Conservation (phyloP, 2,329 filamentous ascomycete genomes). For the Colletotrichum lindemuthianum region DNA sequence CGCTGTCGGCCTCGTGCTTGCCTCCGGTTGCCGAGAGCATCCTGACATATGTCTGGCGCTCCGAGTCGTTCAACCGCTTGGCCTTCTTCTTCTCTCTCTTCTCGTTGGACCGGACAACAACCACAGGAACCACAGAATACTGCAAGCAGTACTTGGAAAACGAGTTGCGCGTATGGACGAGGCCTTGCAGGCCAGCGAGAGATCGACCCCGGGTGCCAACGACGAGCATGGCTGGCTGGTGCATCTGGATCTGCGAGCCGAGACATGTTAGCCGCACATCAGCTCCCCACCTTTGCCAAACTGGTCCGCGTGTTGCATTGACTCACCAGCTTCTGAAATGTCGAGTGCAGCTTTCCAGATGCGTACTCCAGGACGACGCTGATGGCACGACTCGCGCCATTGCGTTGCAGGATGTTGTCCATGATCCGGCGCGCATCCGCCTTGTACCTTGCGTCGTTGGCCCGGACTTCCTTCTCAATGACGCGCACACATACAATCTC, state of each 20-base stretch:
- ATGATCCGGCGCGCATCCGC: slow-evolving; percentile 80
- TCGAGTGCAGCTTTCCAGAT: slow-evolving; percentile 88
- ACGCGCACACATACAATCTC: slow-evolving; percentile 92
- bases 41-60: slow-evolving; percentile 78
- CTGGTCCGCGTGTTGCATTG: not conserved
- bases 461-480: slow-evolving; percentile 71
- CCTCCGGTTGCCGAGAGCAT: slow-evolving; percentile 75
- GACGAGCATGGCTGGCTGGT: slow-evolving; percentile 90
- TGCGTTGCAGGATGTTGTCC: slow-evolving; percentile 81
- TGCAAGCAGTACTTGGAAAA: slow-evolving; percentile 96
- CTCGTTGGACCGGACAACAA: slow-evolving; percentile 87
- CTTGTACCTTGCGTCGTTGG: slow-evolving; percentile 62
- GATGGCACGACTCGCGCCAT: slow-evolving; percentile 81
- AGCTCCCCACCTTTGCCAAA: not conserved
- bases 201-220: slow-evolving; percentile 89
- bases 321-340: slow-evolving; percentile 88
- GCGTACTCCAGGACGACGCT: slow-evolving; percentile 88
- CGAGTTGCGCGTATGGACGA: slow-evolving; percentile 80
- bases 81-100: slow-evolving; percentile 91
- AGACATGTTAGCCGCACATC: slow-evolving; percentile 7
- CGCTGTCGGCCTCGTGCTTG: slow-evolving; percentile 67
- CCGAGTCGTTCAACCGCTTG: slow-evolving; percentile 82
- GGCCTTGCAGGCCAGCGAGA: slow-evolving; percentile 84
- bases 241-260: slow-evolving; percentile 82
- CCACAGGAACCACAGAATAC: slow-evolving; percentile 91